Evolutionary conservation across 768 basidiomycete genomes (phyloP).

Genomic region (Agaricus sinodeliciosus): DNA sequence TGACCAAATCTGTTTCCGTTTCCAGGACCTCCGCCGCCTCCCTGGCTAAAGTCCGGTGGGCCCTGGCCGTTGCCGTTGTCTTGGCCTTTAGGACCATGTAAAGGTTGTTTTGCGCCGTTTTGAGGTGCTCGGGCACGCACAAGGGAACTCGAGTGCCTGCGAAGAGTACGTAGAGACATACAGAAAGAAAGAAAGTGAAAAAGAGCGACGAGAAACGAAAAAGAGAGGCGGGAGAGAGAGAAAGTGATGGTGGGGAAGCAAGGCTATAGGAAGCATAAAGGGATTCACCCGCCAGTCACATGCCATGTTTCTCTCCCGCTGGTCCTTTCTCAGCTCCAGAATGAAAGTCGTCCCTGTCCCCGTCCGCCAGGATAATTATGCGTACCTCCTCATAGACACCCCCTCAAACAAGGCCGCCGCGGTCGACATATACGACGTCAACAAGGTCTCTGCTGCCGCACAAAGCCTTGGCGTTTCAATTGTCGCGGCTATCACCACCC

Average conservation of each 20-base stretch:
- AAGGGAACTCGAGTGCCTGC: conserved; percentile 3
- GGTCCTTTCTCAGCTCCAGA: conserved; percentile 1
- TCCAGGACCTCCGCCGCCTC: background rate
- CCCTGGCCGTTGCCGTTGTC: background rate
- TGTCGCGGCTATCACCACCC: conserved; percentile 79
- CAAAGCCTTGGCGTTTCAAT: conserved; percentile 55
- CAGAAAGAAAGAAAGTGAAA: background rate
- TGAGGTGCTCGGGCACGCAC: background rate
- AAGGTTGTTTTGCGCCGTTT: background rate
- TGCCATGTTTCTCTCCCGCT: background rate
- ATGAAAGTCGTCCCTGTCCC: conserved; percentile 81
- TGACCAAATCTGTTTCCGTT: background rate
- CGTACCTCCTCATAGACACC: conserved; percentile 76
- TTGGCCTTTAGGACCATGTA: background rate
- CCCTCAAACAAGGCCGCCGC: conserved; percentile 62
- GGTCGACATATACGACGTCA: conserved; percentile 75
- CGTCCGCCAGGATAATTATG: conserved; percentile 79
- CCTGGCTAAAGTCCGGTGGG: too few species aligned
- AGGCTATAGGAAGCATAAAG: background rate
- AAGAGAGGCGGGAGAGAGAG: background rate
- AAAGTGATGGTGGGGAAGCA: background rate
- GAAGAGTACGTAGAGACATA: background rate
- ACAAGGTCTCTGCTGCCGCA: conserved; percentile 61
- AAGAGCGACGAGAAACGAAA: background rate
- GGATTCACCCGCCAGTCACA: too few species aligned